phyloP scores from a whole-genome alignment of 495 filamentous ascomycete genomes.

The Oidiodendron maius region DNA sequence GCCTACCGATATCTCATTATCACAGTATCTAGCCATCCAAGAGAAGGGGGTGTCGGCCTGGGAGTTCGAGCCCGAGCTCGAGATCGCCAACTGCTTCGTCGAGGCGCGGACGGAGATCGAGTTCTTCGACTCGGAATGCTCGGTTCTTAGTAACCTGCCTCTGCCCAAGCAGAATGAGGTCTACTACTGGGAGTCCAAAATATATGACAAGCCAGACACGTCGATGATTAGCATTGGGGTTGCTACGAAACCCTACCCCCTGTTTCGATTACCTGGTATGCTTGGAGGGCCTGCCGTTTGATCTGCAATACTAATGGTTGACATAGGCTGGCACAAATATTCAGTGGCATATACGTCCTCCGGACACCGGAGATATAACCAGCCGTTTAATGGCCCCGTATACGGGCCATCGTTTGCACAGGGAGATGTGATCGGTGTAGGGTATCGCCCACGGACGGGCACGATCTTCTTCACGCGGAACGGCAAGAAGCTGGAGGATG shows the following conservation, averaged over 20 bases:
- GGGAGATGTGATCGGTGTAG: conserved; percentile 93
- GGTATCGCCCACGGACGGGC: conserved; percentile 89
- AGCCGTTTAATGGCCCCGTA: conserved; percentile 70
- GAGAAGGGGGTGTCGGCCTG: conserved; percentile 98
- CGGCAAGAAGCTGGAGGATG: conserved; percentile 93
- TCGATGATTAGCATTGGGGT: conserved; percentile 84
- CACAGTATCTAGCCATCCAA: conserved; percentile 96
- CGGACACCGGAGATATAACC: conserved; percentile 82
- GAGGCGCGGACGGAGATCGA: conserved; percentile 95
- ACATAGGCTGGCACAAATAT: conserved; percentile 77
- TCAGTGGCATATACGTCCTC: conserved; percentile 87
- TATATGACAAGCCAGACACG: conserved; percentile 91
- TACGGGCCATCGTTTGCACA: conserved; percentile 84
- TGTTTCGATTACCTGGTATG: conserved; percentile 88
- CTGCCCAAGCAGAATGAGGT: conserved; percentile 98
- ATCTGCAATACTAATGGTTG: conserved; percentile 14
- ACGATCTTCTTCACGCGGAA: conserved; percentile 98
- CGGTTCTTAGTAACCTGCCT: conserved; percentile 92
- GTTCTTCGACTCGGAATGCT: conserved; percentile 96
- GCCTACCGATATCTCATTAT: conserved; percentile 94
- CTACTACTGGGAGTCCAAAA: conserved; percentile 98
- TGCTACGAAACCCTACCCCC: conserved; percentile 92
- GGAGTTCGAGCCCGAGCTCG: conserved; percentile 97
- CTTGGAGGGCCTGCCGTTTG: background rate
- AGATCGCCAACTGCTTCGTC: conserved; percentile 98